A percentile compares a stretch with the other conserved stretches of the same genome.
These are phyloP conservation scores for Cryptococcus sp. DNA, from an alignment of 1,284 basidiomycete genomes.

Conservation along the genomic window DNA sequence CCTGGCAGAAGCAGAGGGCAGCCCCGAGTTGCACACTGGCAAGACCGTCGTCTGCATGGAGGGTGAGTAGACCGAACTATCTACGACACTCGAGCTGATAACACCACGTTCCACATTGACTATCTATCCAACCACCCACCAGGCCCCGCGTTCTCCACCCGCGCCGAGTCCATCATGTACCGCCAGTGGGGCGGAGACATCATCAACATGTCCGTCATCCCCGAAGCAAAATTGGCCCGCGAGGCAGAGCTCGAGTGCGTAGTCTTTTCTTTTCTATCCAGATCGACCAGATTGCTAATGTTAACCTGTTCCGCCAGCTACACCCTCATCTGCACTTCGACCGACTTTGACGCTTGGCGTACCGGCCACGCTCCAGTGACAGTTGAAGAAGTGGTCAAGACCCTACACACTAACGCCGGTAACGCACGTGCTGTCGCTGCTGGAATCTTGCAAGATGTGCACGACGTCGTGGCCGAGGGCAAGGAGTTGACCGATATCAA, in stretches of 20 bases:
- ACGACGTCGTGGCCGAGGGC: constrained; percentile 61
- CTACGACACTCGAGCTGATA: neutral
- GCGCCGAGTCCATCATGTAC: constrained; percentile 95
- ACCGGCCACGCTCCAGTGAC: constrained; percentile 79
- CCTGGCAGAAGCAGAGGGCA: constrained; percentile 60
- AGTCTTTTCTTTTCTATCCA: neutral
- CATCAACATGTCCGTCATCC: constrained; percentile 92
- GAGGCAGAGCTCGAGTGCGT: constrained; percentile 88
- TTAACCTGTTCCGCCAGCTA: constrained; percentile 61
- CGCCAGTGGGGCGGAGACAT: constrained; percentile 88
- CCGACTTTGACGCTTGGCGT: constrained; percentile 90
- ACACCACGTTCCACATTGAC: no score
- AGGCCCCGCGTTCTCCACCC: constrained; percentile 64
- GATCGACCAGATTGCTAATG: constrained; percentile 8
- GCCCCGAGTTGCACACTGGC: constrained; percentile 68
- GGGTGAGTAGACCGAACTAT: constrained; percentile 67
- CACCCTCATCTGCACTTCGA: constrained; percentile 84
- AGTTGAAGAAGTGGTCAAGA: constrained; percentile 79
- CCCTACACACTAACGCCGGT: constrained; percentile 78
- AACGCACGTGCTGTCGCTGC: constrained; percentile 71
- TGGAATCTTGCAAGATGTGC: constrained; percentile 75
- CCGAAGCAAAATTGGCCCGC: constrained; percentile 92
- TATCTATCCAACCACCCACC: neutral
- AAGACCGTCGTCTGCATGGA: constrained; percentile 97
- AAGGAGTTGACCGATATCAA: constrained; percentile 66